A percentile compares a stretch with the other conserved stretches of the same genome.
Evolutionary conservation across 225 moss, liverwort and hornwort species (phyloP).

Genomic region (Pseudoscleropodium purum): DNA sequence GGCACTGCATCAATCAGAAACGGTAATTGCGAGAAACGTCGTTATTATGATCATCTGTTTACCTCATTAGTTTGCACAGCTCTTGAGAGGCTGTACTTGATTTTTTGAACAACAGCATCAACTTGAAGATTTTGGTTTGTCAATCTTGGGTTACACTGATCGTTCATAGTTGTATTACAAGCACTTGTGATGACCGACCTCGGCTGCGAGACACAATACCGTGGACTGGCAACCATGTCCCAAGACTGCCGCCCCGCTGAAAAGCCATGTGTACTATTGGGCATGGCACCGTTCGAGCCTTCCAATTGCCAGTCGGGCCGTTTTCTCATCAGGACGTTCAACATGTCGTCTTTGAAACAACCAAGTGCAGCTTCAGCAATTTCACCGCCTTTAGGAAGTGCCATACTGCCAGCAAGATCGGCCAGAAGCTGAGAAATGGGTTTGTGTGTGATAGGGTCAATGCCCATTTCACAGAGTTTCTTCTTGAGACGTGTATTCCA

Average conservation of each 20-base stretch:
- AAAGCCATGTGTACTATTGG: conserved; percentile 17
- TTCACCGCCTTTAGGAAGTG: conserved; percentile 56
- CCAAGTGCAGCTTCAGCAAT: conserved; percentile 66
- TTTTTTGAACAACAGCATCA: conserved; percentile 54
- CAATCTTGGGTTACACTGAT: conserved; percentile 36
- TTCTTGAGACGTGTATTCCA: conserved; percentile 68
- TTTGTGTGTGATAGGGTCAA: conserved; percentile 65
- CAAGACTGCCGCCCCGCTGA: conserved; percentile 49
- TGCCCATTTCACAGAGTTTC: conserved; percentile 63
- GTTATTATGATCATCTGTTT: neutral
- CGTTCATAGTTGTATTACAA: conserved; percentile 20
- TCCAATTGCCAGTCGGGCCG: conserved; percentile 64
- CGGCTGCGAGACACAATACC: conserved; percentile 26
- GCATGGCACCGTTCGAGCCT: conserved; percentile 26
- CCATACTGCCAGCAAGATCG: conserved; percentile 63
- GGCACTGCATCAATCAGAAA: neutral
- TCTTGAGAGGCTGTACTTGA: conserved; percentile 53
- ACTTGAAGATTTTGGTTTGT: conserved; percentile 44
- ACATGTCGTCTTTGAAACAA: conserved; percentile 69
- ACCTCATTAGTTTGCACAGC: conserved; percentile 56
- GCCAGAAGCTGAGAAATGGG: conserved; percentile 67
- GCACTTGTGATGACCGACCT: conserved; percentile 28
- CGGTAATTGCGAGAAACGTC: neutral
- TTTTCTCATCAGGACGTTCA: conserved; percentile 60
- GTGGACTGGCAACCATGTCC: conserved; percentile 38